Base-by-base conservation (phyloP, 2,329 filamentous ascomycete species). In the Hymenoscyphus infarciens region DNA sequence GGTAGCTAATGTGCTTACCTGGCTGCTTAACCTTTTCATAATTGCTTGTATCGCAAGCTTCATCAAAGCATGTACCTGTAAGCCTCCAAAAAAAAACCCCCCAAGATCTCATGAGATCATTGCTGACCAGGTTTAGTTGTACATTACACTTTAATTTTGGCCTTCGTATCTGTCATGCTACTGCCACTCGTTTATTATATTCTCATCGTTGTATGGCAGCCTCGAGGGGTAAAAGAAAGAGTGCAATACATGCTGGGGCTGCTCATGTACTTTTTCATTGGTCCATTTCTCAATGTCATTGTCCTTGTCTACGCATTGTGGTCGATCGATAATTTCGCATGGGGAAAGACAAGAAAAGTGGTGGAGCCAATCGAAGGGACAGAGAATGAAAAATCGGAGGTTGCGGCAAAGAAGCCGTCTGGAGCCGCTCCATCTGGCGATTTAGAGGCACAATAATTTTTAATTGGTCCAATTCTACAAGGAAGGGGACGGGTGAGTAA, bases 1-100 rank as follows among this genome's bases (percentile, higher is more conserved):
- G 38, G 62, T 80, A 53, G 72, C 79, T 11, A 79, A 80, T n/a
- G 77, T 81, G 33, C 62, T 80, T 16, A 80, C 79, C 1, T 82
- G 69, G 70, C 61, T 63, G 13, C 65, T 71, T 3, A 70, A 70
- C 38, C 29, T 67, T 6, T 70, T 71, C 57, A 68, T 70, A 59
- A 61, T 72, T 31, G 68, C 69, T 25, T 61, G 65, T 2, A 65
- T 70, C 16, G 67, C 64, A 55, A 67, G 67, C 42, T 62, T 72
- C 13, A 61, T 66, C 16, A 56, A 54, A 38, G 64, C 64, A n/a
- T 66, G 53, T 60, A 61, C 53, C 15, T 57, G 58, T 62, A 38
- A 59, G 61, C 55, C 19, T 33, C 16, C 25, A 29, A 16, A n/a
- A n/a, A n/a, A n/a, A n/a, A 22, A 22, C 3, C 15, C 25, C 3